Conservation (phyloP, 805 yeast genomes). For the Lipomyces oligophaga region DNA sequence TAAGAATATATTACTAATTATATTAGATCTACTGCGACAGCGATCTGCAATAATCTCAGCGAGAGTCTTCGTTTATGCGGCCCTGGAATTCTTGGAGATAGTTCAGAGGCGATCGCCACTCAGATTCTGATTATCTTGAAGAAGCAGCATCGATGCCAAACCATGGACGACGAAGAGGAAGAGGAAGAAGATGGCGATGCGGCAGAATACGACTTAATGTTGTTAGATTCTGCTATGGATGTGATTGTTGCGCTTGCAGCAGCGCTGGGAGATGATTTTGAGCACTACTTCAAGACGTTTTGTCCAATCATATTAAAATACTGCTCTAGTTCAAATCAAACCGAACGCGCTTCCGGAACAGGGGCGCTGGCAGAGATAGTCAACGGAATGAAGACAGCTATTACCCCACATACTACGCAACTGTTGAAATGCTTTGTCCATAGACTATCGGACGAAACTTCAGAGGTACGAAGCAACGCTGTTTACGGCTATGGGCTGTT, state of each 20-base stretch:
- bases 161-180: constrained; percentile 61
- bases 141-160: constrained; percentile 81
- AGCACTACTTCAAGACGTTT: constrained; percentile 66
- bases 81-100: constrained; percentile 56
- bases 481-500: constrained; percentile 93
- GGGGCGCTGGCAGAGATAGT: constrained; percentile 91
- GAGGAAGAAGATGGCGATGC: constrained; percentile 31
- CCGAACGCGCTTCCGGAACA: constrained; percentile 75
- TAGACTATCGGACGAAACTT: constrained; percentile 61
- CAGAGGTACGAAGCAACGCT: constrained; percentile 90
- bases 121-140: constrained; percentile 69
- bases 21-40: constrained; percentile 48
- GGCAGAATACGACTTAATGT: constrained; percentile 52
- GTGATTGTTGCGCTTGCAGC: constrained; percentile 71
- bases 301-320: constrained; percentile 58
- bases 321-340: constrained; percentile 58
- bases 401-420: constrained; percentile 65
- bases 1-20: neutral
- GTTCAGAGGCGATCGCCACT: constrained; percentile 63
- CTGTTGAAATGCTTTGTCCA: constrained; percentile 65
- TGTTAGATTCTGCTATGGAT: constrained; percentile 82
- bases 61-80: constrained; percentile 71
- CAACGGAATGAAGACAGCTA: constrained; percentile 58
- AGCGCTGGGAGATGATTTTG: constrained; percentile 77
- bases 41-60: constrained; percentile 68